Conservation (phyloP, 2,329 filamentous ascomycete genomes). For the Penicillium sp. region DNA sequence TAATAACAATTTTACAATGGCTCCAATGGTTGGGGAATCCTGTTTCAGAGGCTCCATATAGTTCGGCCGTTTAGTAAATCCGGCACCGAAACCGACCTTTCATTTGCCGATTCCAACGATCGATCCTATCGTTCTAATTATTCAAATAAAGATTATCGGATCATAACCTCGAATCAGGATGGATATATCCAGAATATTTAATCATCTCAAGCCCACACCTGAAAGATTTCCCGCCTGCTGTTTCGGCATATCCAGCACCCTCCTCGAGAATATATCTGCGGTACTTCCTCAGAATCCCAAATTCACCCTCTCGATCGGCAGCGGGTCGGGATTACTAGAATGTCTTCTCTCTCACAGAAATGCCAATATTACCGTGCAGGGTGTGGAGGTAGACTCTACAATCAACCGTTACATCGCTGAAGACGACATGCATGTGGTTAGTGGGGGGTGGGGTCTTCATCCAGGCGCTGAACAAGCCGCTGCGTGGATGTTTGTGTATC, state of each 20-base stretch:
- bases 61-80: neutral
- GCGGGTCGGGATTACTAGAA: conserved; percentile 58
- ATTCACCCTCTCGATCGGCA: conserved; percentile 53
- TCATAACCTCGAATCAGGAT: neutral
- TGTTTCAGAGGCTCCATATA: neutral
- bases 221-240: conserved; percentile 34
- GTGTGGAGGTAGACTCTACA: conserved; percentile 54
- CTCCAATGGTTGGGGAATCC: too few species aligned
- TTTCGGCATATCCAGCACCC: conserved; percentile 30
- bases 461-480: conserved; percentile 46
- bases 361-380: conserved; percentile 40
- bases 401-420: conserved; percentile 52
- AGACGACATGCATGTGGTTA: conserved; percentile 47
- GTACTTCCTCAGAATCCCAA: conserved; percentile 30
- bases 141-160: neutral
- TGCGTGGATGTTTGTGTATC: conserved; percentile 60
- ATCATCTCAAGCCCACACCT: conserved; percentile 8
- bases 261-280: conserved; percentile 22
- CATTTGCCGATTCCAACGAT: neutral
- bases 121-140: neutral
- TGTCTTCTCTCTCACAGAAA: conserved; percentile 39
- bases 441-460: conserved; percentile 50
- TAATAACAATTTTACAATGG: too few species aligned
- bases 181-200: neutral
- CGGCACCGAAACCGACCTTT: neutral